Evolutionary conservation across 371 early-diverging fungal species (phyloP), one percentile per base, ranked within the genome.

Genomic region (Mucor ambiguus): DNA sequence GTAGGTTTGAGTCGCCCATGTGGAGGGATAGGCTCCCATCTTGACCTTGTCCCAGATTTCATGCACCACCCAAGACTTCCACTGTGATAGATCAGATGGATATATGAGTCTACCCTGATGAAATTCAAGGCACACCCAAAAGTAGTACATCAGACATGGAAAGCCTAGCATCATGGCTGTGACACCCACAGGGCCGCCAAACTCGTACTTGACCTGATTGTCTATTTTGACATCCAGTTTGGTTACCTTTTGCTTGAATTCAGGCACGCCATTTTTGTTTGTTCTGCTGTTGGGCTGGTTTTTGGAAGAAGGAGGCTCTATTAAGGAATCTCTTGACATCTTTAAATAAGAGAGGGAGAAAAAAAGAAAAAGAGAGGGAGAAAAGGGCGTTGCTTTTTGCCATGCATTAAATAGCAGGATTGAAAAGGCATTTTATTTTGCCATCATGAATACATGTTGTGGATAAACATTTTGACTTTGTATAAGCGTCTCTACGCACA

Each of bases 101-200:
- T 63, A 69, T 37, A 85, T 78, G 30, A 92, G 64, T 26, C 71
- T 70, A 37, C 92, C 92, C 71, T 83, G 76, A 70, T 90, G 84
- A 72, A 81, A 85, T 72, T 89, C 87, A 29, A 92, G 79, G 66
- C 87, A 90, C 28, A 87, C 80, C 83, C 87, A 90, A 64, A 89
- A 85, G 69, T 92, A 92, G 69, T 85, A 89, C 92, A 92, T 91
- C 44, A 90, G 77, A 55, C 79, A 67, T 28, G 92, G 91, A 69
- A 92, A 90, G 10, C 87, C 86, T 14, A 88, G n/a, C 83, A 92
- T 90, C 89, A 92, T 90, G 18, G 85, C 87, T 12, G 78, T 70
- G 3, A 84, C 87, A 32, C 92, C 91, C 22, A 80, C 38, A 14
- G 91, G 89, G 7, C 92, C 92, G 66, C 91, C 91, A 71, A 92